These are phyloP conservation scores for Chara braunii DNA, from an alignment of 139 green algal genomes.

Conservation along the genomic window DNA sequence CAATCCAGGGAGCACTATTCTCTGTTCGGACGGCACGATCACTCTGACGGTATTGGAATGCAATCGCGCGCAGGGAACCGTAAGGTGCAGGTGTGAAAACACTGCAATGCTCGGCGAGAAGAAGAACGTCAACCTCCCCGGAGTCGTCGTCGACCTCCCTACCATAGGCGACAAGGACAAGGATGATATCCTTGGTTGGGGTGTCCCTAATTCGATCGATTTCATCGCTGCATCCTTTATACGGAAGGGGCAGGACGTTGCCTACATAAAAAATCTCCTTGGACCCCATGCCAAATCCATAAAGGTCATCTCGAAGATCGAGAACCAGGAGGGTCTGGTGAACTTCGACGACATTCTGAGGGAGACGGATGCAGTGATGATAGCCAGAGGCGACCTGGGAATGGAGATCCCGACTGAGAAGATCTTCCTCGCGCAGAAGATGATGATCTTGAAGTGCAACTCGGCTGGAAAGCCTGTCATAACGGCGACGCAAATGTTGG, in stretches of 20 bases:
- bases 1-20: conserved; percentile 54
- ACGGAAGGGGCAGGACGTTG: conserved; percentile 84
- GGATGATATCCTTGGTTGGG: conserved; percentile 87
- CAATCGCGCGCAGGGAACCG: conserved; percentile 55
- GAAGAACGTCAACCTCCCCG: conserved; percentile 97
- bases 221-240: conserved; percentile 98
- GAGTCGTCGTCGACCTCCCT: conserved; percentile 92
- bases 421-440: conserved; percentile 97
- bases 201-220: conserved; percentile 93
- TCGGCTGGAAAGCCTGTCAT: conserved; percentile 50
- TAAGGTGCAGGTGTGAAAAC: conserved; percentile 58
- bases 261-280: conserved; percentile 79
- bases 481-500: conserved; percentile 58
- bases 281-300: conserved; percentile 65
- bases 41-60: conserved; percentile 84
- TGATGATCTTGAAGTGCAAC: conserved; percentile 57
- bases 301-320: conserved; percentile 90
- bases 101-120: conserved; percentile 88
- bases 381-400: conserved; percentile 91
- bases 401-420: conserved; percentile 99
- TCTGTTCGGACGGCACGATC: conserved; percentile 82
- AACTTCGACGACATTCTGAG: conserved; percentile 96
- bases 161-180: conserved; percentile 93
- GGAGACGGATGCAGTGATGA: conserved; percentile 80
- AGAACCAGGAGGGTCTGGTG: conserved; percentile 96